Evolutionary conservation across 1,284 basidiomycete species (phyloP).

Genomic region (Inonotus obliquus): DNA sequence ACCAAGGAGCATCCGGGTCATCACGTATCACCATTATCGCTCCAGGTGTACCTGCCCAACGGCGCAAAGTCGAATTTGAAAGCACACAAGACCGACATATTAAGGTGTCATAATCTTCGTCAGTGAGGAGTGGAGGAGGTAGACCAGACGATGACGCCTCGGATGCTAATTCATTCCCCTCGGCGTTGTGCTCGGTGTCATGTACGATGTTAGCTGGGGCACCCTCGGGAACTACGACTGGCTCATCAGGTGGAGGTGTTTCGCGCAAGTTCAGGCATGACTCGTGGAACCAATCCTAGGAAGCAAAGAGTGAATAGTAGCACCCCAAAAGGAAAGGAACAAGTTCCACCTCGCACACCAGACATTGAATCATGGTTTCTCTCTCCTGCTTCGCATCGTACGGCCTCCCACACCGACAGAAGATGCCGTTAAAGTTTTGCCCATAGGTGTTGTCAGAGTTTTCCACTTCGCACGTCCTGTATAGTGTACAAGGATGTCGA

Average conservation of each 20-base stretch:
- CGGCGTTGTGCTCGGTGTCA: constrained; percentile 19
- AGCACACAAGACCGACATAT: constrained; percentile 63
- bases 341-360: constrained; percentile 67
- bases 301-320: background rate
- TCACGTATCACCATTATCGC: constrained; percentile 59
- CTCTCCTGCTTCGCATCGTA: constrained; percentile 67
- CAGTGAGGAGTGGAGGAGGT: constrained; percentile 59
- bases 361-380: constrained; percentile 83
- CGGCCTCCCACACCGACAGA: constrained; percentile 65
- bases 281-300: constrained; percentile 82
- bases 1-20: constrained; percentile 43
- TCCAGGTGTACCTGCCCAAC: constrained; percentile 62
- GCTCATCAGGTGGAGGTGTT: constrained; percentile 47
- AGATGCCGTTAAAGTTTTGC: constrained; percentile 62
- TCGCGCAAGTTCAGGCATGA: constrained; percentile 75
- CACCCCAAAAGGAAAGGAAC: constrained; percentile 9
- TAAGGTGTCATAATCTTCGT: constrained; percentile 64
- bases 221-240: constrained; percentile 33
- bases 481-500: constrained; percentile 56
- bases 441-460: constrained; percentile 61
- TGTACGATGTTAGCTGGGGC: constrained; percentile 7
- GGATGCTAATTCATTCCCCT: constrained; percentile 38
- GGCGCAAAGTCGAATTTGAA: constrained; percentile 45
- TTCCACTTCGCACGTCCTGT: constrained; percentile 43
- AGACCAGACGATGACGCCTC: constrained; percentile 58